Base-by-base conservation (phyloP, 371 early-diverging fungal species). In the Rhizopus sp. region DNA sequence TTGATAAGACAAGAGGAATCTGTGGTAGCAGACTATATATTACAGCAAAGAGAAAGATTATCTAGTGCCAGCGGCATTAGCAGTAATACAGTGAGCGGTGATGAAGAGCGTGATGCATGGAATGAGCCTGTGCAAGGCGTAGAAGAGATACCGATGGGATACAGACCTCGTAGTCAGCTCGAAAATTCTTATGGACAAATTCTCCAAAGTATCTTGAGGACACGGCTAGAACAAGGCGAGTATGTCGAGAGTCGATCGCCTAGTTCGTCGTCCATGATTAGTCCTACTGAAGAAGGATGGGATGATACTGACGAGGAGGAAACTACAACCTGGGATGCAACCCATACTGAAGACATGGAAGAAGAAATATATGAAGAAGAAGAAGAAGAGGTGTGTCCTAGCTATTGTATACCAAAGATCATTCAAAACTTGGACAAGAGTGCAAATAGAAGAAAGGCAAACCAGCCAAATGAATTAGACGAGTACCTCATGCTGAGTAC, bases 401-500 rank as follows among this genome's bases (percentile, higher is more conserved):
- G 55, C 7, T 51, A 60, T 42, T 38, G 38, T 34, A 54, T 49
- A 50, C 52, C 60, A 2, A 34, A 54, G 7, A 42, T 50, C 9
- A 49, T 50, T 2, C 38, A 5, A 6, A 7, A 13, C 34, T 45
- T 38, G 12, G 31, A 29, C 31, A 31, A 55, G 15, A 42, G 16
- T 7, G 12, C 31, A 10, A 32, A 31, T n/a, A 47, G 40, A 37
- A 49, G 49, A n/a, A 50, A 32, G 23, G 58, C 48, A 31, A 57
- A 34, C 16, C 23, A 48, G 3, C 12, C 31, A 9, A 45, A n/a
- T 10, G 30, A 46, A 7, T 15, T 62, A 3, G 68, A 62, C 12
- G 73, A 71, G 12, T 62, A 67, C 7, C 44, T 78, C 1, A 63
- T 75, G 55, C 46, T 73, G 9, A 68, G 74, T 0, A 78, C 79